Conservation (phyloP, 169 alveolate species). For the Plasmodium chabaudi region DNA sequence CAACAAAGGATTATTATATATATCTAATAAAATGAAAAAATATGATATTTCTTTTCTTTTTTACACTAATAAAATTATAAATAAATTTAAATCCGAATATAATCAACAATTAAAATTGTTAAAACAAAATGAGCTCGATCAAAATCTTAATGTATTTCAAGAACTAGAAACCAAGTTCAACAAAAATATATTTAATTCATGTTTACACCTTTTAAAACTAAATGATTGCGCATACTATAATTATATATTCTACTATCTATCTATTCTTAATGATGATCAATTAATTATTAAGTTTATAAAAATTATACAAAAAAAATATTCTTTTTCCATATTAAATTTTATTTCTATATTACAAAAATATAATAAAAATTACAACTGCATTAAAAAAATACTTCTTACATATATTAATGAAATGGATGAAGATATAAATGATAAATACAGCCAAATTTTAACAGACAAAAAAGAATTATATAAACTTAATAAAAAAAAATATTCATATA, state of each 20-base stretch:
- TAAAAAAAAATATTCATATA: constrained; percentile 21
- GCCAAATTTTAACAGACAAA: constrained; percentile 44
- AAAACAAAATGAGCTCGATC: neutral
- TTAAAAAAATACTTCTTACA: constrained; percentile 34
- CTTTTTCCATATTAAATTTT: constrained; percentile 26
- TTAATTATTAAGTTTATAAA: constrained; percentile 42
- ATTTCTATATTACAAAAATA: constrained; percentile 48
- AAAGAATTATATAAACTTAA: constrained; percentile 50
- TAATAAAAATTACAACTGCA: constrained; percentile 43
- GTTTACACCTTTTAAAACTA: constrained; percentile 41
- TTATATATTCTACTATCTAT: constrained; percentile 61
- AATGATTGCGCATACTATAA: constrained; percentile 23
- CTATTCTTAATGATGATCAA: constrained; percentile 64
- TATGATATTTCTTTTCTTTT: constrained; percentile 59
- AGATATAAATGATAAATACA: constrained; percentile 54
- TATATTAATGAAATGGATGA: constrained; percentile 40
- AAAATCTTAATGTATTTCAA: neutral
- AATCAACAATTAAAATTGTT: neutral
- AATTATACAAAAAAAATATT: constrained; percentile 32
- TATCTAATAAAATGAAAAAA: constrained; percentile 54
- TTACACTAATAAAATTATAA: constrained; percentile 16
- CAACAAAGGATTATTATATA: constrained; percentile 50
- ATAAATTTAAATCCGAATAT: constrained; percentile 13
- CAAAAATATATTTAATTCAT: constrained; percentile 29
- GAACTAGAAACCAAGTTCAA: constrained; percentile 8